A percentile compares a stretch with the other conserved stretches of the same genome.
Evolutionary conservation across 495 filamentous ascomycete genomes (phyloP).

Genomic region (Pyrenula aspistea): DNA sequence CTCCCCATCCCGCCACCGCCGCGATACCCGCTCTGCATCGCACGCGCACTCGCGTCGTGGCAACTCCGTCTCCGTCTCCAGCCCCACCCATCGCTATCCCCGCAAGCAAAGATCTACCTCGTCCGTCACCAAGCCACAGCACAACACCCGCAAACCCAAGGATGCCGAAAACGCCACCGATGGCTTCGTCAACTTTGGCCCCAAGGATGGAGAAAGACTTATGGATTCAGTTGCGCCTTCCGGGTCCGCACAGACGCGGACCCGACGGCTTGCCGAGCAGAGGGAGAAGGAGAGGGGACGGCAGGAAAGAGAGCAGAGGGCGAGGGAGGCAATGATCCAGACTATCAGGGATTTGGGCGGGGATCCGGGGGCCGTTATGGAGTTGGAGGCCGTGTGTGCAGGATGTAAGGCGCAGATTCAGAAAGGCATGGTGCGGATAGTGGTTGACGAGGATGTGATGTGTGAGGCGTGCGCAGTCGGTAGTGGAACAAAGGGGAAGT

Average conservation of each 20-base stretch:
- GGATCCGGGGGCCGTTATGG: no score
- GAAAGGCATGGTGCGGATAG: no score
- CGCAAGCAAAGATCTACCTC: conserved; percentile 26
- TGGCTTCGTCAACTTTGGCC: conserved; percentile 89
- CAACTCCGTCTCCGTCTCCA: conserved; percentile 10
- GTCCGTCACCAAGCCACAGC: conserved; percentile 21
- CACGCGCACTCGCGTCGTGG: conserved; percentile 8
- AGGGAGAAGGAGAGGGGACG: conserved; percentile 61
- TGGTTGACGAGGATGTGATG: no score
- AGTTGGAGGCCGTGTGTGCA: no score
- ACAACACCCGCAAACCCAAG: conserved; percentile 26
- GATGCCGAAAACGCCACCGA: conserved; percentile 30
- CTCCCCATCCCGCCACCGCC: conserved; percentile 18
- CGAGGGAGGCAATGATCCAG: no score
- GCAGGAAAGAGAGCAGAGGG: no score
- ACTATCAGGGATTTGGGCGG: no score
- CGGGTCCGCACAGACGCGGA: conserved; percentile 88
- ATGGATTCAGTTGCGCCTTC: conserved; percentile 85
- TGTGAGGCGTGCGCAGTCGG: no score
- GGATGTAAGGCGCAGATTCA: no score
- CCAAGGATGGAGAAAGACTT: conserved; percentile 64
- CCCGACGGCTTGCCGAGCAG: conserved; percentile 76
- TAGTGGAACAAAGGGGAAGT: no score
- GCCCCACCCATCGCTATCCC: conserved; percentile 13
- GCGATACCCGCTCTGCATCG: conserved; percentile 21